phyloP scores from a whole-genome alignment of 495 filamentous ascomycete genomes.

The Aspergillus nidulans region DNA sequence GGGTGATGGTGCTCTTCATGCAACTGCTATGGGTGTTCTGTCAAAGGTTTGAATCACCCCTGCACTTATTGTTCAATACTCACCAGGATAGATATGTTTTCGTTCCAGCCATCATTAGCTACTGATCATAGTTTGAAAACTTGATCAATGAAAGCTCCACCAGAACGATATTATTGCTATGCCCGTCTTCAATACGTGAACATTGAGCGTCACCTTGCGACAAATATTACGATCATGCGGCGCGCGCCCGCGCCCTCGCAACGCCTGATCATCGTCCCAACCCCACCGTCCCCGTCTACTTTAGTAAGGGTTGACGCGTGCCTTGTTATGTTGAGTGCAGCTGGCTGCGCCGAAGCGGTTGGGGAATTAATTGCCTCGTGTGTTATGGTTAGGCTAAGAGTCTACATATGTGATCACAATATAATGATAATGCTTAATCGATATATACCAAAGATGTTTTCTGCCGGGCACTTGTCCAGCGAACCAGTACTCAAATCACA shows the following conservation, averaged over 20 bases:
- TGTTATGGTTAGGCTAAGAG: background rate
- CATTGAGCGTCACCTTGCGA: background rate
- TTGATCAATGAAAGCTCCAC: background rate
- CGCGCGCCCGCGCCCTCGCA: too few species aligned
- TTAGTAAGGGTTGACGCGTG: background rate
- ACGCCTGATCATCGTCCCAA: too few species aligned
- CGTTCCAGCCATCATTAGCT: background rate
- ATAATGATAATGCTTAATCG: background rate
- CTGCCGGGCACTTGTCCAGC: too few species aligned
- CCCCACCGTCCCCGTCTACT: too few species aligned
- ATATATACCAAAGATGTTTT: background rate
- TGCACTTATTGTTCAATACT: background rate
- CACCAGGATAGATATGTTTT: background rate
- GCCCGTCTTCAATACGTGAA: background rate
- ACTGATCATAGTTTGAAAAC: background rate
- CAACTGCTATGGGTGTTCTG: slow-evolving; percentile 5
- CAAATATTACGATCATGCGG: background rate
- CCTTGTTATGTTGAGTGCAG: background rate
- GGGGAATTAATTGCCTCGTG: background rate
- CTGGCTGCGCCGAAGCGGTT: background rate
- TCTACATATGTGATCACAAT: background rate
- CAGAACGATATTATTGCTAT: background rate
- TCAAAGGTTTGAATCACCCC: slow-evolving; percentile 2
- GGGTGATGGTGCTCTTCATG: slow-evolving; percentile 5
- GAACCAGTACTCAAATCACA: too few species aligned